Conservation (phyloP, 306 rosid genomes). For the Pterocarpus macrocarpus region DNA sequence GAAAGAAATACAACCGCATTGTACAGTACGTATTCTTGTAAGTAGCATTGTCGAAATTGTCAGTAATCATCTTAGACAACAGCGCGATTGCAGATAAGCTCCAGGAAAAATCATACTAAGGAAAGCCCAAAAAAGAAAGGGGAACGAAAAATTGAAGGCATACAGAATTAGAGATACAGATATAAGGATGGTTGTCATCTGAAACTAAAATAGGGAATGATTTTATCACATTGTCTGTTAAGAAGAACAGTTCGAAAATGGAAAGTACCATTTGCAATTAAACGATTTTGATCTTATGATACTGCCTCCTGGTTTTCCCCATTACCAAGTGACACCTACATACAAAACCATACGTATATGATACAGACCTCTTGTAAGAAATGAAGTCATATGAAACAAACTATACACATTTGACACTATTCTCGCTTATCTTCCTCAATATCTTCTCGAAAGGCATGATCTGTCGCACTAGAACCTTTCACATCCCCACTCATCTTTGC, state of each 20-base stretch:
- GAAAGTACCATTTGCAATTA: constrained; percentile 1
- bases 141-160: background rate
- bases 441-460: constrained; percentile 69
- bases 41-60: no score
- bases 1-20: no score
- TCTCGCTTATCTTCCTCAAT: constrained; percentile 94
- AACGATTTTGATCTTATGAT: constrained; percentile 22
- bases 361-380: constrained; percentile 45
- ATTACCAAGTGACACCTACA: constrained; percentile 41
- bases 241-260: no score
- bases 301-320: constrained; percentile 12
- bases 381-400: constrained; percentile 38
- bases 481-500: constrained; percentile 63
- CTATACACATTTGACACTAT: constrained; percentile 49
- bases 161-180: background rate
- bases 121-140: background rate
- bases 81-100: no score
- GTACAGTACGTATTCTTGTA: no score
- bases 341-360: constrained; percentile 42
- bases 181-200: constrained; percentile 36
- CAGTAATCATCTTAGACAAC: no score
- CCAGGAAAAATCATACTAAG: background rate
- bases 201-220: constrained; percentile 25
- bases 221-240: constrained; percentile 25
- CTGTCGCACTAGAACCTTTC: constrained; percentile 59